These are phyloP conservation scores for Yamadazyma triangularis DNA, from an alignment of 1,139 yeast genomes.

Conservation along the genomic window DNA sequence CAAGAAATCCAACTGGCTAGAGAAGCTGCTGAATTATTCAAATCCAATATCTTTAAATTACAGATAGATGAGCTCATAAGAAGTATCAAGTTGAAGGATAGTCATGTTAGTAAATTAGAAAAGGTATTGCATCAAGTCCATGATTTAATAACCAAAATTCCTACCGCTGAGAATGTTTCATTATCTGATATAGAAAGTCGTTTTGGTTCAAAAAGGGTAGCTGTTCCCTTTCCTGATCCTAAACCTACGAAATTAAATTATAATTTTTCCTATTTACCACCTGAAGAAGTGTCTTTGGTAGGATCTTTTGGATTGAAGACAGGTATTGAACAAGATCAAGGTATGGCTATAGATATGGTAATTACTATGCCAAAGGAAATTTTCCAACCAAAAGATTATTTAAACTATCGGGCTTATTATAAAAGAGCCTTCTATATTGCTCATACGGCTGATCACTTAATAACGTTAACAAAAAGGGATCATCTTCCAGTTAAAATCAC, in stretches of 20 bases:
- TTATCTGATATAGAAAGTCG: conserved; percentile 48
- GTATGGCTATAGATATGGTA: conserved; percentile 69
- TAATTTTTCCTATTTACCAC: conserved; percentile 65
- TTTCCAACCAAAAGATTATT: conserved; percentile 82
- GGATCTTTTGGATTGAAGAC: conserved; percentile 91
- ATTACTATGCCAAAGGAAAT: conserved; percentile 74
- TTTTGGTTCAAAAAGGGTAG: conserved; percentile 46
- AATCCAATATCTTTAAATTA: conserved; percentile 88
- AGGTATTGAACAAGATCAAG: conserved; percentile 47
- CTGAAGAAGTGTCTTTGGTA: conserved; percentile 70
- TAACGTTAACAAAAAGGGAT: conserved; percentile 49
- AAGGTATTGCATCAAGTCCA: conserved; percentile 74
- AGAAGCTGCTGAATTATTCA: conserved; percentile 90
- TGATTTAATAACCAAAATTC: conserved; percentile 60
- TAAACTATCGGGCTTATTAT: conserved; percentile 85
- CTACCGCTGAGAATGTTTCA: conserved; percentile 47
- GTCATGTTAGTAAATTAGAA: conserved; percentile 63
- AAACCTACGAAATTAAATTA: conserved; percentile 70
- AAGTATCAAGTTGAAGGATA: conserved; percentile 72
- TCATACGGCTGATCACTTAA: conserved; percentile 62
- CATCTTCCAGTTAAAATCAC: conserved; percentile 51
- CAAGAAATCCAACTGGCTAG: conserved; percentile 89
- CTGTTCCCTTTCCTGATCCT: conserved; percentile 88
- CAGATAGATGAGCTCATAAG: conserved; percentile 87
- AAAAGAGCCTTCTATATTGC: conserved; percentile 87